Evolutionary conservation across 2,329 filamentous ascomycete species (phyloP).

Genomic region (Thyridium curvatum): DNA sequence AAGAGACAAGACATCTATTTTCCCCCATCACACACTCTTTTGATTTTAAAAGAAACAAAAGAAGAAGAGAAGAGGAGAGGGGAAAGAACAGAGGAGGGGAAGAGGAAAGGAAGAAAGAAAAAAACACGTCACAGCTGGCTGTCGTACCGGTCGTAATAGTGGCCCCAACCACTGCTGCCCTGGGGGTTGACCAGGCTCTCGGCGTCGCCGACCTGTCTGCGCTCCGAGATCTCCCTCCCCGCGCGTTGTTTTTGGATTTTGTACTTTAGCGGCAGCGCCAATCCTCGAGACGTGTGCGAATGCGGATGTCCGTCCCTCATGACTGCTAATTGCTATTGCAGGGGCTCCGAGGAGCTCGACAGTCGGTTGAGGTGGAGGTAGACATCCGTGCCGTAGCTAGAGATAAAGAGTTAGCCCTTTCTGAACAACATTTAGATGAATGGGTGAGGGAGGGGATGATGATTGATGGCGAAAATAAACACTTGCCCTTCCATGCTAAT

Average conservation of each 20-base stretch:
- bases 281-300: conserved; percentile 48
- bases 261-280: conserved; percentile 51
- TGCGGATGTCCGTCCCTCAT: conserved; percentile 59
- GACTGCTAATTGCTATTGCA: conserved; percentile 92
- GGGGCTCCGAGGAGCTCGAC: conserved; percentile 88
- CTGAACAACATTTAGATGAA: background rate
- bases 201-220: conserved; percentile 85
- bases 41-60: no score
- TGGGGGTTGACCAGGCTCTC: conserved; percentile 65
- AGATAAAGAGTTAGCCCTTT: conserved; percentile 11
- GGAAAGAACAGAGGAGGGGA: background rate
- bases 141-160: conserved; percentile 18
- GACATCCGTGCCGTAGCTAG: conserved; percentile 92
- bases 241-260: conserved; percentile 63
- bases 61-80: background rate
- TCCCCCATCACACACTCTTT: no score
- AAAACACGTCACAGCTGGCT: conserved; percentile 23
- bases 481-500: conserved; percentile 99
- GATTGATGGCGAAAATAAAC: no score
- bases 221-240: conserved; percentile 70
- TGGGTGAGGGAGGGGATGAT: background rate
- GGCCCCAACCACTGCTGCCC: conserved; percentile 8
- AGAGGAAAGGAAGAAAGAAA: background rate
- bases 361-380: conserved; percentile 96
- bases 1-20: no score